Evolutionary conservation across 495 filamentous ascomycete genomes (phyloP).

Genomic region (Aspergillus incahuasiensis): DNA sequence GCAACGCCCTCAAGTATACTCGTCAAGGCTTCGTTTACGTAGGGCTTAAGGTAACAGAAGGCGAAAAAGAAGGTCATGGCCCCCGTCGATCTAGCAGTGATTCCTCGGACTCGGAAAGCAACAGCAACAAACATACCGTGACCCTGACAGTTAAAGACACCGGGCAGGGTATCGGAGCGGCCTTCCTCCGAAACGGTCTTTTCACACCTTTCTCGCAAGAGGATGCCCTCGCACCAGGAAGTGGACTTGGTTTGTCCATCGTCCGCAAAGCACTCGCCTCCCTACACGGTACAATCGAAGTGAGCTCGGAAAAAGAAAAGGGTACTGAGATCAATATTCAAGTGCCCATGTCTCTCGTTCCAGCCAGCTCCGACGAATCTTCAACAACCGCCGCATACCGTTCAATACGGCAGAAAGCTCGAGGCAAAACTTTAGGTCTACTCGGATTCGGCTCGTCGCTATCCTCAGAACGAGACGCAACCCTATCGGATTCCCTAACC

Average conservation of each 20-base stretch:
- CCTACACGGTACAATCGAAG: slow-evolving; percentile 27
- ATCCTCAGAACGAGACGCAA: slow-evolving; percentile 14
- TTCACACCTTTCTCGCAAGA: slow-evolving; percentile 72
- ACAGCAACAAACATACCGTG: slow-evolving; percentile 16
- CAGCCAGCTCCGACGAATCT: background rate
- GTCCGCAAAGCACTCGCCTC: slow-evolving; percentile 27
- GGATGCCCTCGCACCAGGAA: slow-evolving; percentile 58
- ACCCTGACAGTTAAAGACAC: slow-evolving; percentile 54
- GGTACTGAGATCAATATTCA: slow-evolving; percentile 55
- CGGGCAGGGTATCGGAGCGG: slow-evolving; percentile 59
- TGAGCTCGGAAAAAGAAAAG: slow-evolving; percentile 19
- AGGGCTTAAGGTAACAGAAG: background rate
- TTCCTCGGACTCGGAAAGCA: background rate
- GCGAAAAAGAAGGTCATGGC: background rate
- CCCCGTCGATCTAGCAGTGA: background rate
- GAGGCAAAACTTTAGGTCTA: slow-evolving; percentile 19
- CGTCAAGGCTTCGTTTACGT: background rate
- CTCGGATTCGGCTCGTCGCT: slow-evolving; percentile 20
- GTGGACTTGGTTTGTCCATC: slow-evolving; percentile 60
- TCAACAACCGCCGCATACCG: slow-evolving; percentile 4
- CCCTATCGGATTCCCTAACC: slow-evolving; percentile 17
- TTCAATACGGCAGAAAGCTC: slow-evolving; percentile 1
- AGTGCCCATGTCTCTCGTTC: slow-evolving; percentile 8
- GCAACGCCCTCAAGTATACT: slow-evolving; percentile 3
- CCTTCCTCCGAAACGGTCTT: slow-evolving; percentile 50